A percentile compares a stretch with the other conserved stretches of the same genome.
These are phyloP conservation scores for Boletus patriciae DNA, from an alignment of 768 basidiomycete genomes.

Conservation along the genomic window DNA sequence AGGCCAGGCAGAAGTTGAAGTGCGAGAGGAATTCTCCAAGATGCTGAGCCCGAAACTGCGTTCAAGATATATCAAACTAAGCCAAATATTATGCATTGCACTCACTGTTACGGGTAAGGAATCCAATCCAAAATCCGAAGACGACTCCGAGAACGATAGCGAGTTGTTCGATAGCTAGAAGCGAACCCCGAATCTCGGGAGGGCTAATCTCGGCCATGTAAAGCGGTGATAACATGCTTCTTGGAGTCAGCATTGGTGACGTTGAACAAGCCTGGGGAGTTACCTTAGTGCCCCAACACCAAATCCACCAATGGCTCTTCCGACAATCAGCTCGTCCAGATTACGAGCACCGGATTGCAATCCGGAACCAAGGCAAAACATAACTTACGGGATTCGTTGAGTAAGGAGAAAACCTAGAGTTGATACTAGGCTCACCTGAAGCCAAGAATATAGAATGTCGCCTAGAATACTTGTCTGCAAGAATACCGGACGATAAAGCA, in stretches of 20 bases:
- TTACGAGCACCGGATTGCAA: conserved; percentile 64
- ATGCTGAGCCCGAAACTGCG: conserved; percentile 58
- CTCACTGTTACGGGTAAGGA: conserved; percentile 63
- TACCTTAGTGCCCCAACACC: conserved; percentile 79
- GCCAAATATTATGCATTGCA: neutral
- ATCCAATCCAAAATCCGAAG: conserved; percentile 81
- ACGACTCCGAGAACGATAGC: conserved; percentile 82
- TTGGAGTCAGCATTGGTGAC: conserved; percentile 2
- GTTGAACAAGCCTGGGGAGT: conserved; percentile 11
- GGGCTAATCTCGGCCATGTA: conserved; percentile 87
- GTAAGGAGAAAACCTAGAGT: neutral
- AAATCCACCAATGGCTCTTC: conserved; percentile 73
- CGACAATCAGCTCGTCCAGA: conserved; percentile 58
- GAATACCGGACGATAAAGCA: conserved; percentile 61
- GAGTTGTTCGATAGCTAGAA: conserved; percentile 78
- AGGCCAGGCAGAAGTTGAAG: conserved; percentile 71
- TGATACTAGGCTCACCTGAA: conserved; percentile 48
- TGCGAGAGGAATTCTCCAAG: conserved; percentile 78
- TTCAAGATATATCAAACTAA: neutral
- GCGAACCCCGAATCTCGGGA: conserved; percentile 75
- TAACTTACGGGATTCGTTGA: conserved; percentile 38
- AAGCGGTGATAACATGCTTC: conserved; percentile 73
- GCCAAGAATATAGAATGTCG: conserved; percentile 65
- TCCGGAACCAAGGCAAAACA: conserved; percentile 72
- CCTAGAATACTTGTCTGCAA: conserved; percentile 68